Evolutionary conservation across 1,284 basidiomycete genomes (phyloP), one percentile per base, ranked within the genome.

Genomic region (Athelia psychrophila): DNA sequence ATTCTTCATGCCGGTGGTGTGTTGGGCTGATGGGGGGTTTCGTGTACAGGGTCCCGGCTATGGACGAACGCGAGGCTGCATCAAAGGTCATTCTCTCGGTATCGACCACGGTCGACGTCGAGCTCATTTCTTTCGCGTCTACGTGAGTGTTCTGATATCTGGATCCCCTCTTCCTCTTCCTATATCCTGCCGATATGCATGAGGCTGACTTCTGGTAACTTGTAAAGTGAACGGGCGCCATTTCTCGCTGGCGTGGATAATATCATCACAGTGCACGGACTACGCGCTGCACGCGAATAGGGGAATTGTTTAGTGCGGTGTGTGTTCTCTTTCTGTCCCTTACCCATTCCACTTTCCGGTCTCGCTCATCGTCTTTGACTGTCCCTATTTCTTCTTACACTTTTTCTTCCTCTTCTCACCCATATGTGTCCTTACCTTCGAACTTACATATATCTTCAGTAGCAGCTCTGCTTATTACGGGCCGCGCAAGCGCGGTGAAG

Each of bases 401-500:
- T 49, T 57, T 22, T 30, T 13, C 27, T 30, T 30, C 13, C 6
- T 19, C 10, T 20, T 12, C 12, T 23, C 12, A 12, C 36, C 3
- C 4, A 19, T 49, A 19, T 38, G 25, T 57, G 51, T 27, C 38
- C 58, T 8, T 9, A 8, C 38, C 5, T 18, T 42, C n/a, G 38
- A 42, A 18, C 16, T 42, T 6, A 18, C n/a, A n/a, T n/a, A n/a
- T n/a, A n/a, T n/a, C n/a, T 46, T n/a, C 53, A 89, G 87, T 84
- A 9, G 76, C 83, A 16, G 80, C 79, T 3, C 70, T 89, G 22
- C 75, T 91, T 12, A 63, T 91, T 3, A 88, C 85, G 0, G 87
- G 88, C 2, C 73, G 85, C 24, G 68, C 77, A 19, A 87, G 88
- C 2, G 74, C 83, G 1, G 88, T 95, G 0, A 95, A 95, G 68